A percentile compares a stretch with the other conserved stretches of the same genome.
These are phyloP conservation scores for Arthrobotrys entomopaga DNA, from an alignment of 2,329 filamentous ascomycete species.

Conservation along the genomic window DNA sequence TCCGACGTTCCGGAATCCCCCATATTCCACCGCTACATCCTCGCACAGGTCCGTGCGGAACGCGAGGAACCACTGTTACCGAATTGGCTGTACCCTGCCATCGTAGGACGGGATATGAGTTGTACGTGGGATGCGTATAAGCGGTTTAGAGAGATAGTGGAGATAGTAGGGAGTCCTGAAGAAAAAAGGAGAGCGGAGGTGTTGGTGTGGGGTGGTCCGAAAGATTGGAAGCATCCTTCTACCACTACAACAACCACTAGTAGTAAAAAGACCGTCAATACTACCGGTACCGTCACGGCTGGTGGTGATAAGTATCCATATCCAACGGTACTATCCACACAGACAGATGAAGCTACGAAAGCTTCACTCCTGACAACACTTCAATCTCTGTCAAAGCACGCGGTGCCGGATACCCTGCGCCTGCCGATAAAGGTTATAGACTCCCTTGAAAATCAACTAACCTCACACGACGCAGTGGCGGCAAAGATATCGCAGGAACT, in stretches of 20 bases:
- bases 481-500: conserved; percentile 65
- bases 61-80: conserved; percentile 70
- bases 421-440: conserved; percentile 71
- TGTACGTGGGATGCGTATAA: conserved; percentile 74
- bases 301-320: too few species aligned
- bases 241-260: too few species aligned
- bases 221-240: conserved; percentile 63
- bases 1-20: conserved; percentile 61
- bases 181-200: conserved; percentile 70
- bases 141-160: conserved; percentile 74
- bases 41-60: conserved; percentile 74
- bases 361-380: conserved; percentile 59
- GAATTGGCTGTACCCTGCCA: conserved; percentile 71
- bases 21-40: conserved; percentile 69
- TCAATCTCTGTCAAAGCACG: conserved; percentile 62
- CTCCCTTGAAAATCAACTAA: conserved; percentile 63
- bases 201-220: conserved; percentile 68
- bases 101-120: conserved; percentile 69
- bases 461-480: conserved; percentile 65
- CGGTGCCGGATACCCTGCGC: conserved; percentile 61
- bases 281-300: neutral
- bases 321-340: conserved; percentile 17
- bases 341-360: neutral
- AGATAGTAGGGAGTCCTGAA: conserved; percentile 71
- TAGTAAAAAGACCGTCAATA: neutral